phyloP scores from a whole-genome alignment of 208 protist genomes.

The Porcisia deanei region DNA sequence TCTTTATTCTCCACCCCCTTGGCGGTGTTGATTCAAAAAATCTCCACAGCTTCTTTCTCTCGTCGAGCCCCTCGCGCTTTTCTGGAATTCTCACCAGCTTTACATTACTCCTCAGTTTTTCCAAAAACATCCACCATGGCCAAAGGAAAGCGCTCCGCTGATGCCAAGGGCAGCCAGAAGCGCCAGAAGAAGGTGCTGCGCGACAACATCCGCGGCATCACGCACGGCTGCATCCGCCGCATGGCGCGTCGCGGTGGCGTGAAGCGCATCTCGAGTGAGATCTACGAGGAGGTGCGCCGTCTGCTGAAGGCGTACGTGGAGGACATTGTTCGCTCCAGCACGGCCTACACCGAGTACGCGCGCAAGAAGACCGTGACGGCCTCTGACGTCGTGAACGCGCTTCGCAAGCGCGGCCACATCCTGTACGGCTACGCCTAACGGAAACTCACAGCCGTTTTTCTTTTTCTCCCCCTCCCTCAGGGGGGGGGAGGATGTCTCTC shows the following conservation, averaged over 20 bases:
- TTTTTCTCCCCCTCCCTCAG: background rate
- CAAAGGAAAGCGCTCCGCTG: slow-evolving; percentile 77
- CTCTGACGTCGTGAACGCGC: slow-evolving; percentile 85
- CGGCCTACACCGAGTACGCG: slow-evolving; percentile 87
- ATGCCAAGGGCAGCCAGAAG: slow-evolving; percentile 77
- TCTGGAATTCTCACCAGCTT: background rate
- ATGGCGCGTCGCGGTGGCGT: slow-evolving; percentile 92
- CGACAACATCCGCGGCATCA: slow-evolving; percentile 89
- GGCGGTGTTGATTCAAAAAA: background rate
- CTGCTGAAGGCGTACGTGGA: slow-evolving; percentile 88
- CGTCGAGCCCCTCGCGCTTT: background rate
- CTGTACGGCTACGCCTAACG: slow-evolving; percentile 87
- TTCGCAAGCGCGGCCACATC: slow-evolving; percentile 88
- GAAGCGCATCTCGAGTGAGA: slow-evolving; percentile 84
- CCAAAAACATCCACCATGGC: slow-evolving; percentile 40
- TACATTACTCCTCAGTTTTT: background rate
- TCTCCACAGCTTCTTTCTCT: background rate
- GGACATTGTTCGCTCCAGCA: slow-evolving; percentile 77
- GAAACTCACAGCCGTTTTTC: background rate
- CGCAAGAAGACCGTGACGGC: slow-evolving; percentile 86
- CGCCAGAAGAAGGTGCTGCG: slow-evolving; percentile 87
- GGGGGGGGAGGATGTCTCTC: background rate
- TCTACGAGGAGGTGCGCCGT: slow-evolving; percentile 71
- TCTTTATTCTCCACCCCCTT: background rate
- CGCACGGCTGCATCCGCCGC: slow-evolving; percentile 86